phyloP scores from a whole-genome alignment of 2,329 filamentous ascomycete genomes.

The Septoria petroselini region DNA sequence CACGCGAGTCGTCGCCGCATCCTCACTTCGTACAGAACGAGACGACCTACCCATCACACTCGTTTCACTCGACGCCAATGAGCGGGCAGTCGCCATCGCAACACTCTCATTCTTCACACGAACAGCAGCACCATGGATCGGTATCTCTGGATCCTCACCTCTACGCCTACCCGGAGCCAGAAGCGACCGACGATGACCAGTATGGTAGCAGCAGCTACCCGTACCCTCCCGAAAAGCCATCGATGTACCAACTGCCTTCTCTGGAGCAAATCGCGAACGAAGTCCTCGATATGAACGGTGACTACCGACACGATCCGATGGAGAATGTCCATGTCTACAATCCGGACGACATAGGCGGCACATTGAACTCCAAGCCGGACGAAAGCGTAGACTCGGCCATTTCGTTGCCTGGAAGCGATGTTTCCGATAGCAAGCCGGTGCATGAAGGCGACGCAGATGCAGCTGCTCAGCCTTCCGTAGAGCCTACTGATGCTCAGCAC shows the following conservation, averaged over 20 bases:
- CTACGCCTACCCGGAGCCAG: conserved; percentile 18
- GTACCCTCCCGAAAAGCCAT: conserved; percentile 27
- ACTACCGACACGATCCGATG: conserved; percentile 22
- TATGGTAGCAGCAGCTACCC: conserved; percentile 23
- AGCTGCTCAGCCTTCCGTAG: conserved; percentile 13
- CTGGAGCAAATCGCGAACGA: conserved; percentile 40
- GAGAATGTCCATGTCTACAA: conserved; percentile 24
- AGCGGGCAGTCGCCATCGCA: conserved; percentile 15
- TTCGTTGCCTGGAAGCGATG: conserved; percentile 29
- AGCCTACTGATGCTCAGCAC: background rate
- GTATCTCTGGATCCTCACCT: conserved; percentile 26
- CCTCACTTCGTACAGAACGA: conserved; percentile 13
- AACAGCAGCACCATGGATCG: conserved; percentile 16
- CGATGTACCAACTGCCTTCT: conserved; percentile 32
- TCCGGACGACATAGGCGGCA: conserved; percentile 19
- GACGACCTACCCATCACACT: conserved; percentile 14
- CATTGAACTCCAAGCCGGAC: conserved; percentile 25
- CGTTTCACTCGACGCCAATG: conserved; percentile 9
- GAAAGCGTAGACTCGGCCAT: conserved; percentile 35
- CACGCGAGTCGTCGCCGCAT: conserved; percentile 14
- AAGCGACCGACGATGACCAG: conserved; percentile 8
- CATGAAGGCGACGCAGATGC: conserved; percentile 1
- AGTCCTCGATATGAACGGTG: conserved; percentile 38
- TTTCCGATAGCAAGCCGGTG: conserved; percentile 16
- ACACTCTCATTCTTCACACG: conserved; percentile 11